A percentile compares a stretch with the other conserved stretches of the same genome.
These are phyloP conservation scores for Aristolochia californica DNA, from an alignment of 164 flowering plant species.

Conservation along the genomic window DNA sequence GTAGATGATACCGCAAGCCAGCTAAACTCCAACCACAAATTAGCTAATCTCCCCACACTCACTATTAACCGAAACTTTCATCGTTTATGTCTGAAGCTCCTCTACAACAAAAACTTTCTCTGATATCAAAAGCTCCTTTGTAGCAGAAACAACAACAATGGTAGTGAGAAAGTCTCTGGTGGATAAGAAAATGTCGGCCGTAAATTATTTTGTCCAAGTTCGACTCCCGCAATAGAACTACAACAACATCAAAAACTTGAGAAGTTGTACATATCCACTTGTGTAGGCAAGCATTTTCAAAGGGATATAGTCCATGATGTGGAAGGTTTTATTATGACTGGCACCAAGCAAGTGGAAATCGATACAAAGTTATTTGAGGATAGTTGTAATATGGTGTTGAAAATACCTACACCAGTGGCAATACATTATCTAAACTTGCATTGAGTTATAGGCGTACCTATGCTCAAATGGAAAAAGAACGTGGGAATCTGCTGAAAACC, in stretches of 20 bases:
- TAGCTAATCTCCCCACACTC: too few relatives aligned
- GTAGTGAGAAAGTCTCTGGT: too few relatives aligned
- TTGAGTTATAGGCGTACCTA: slow-evolving; percentile 54
- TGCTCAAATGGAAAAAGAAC: slow-evolving; percentile 84
- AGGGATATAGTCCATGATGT: slow-evolving; percentile 85
- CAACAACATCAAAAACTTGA: slow-evolving; percentile 78
- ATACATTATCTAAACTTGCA: slow-evolving; percentile 66
- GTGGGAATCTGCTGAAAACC: slow-evolving; percentile 64
- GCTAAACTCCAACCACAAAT: too few relatives aligned
- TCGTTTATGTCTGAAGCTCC: too few relatives aligned
- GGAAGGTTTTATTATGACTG: slow-evolving; percentile 78
- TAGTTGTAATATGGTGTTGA: slow-evolving; percentile 76
- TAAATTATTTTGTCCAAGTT: too few relatives aligned
- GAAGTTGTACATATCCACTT: slow-evolving; percentile 81
- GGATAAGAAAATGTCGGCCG: too few relatives aligned
- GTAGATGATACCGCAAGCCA: too few relatives aligned
- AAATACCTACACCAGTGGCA: slow-evolving; percentile 83
- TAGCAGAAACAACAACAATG: too few relatives aligned
- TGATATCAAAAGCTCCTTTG: too few relatives aligned
- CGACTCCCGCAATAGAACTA: too few relatives aligned
- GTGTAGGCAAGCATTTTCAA: slow-evolving; percentile 88
- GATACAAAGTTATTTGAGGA: slow-evolving; percentile 86
- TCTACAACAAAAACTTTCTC: too few relatives aligned
- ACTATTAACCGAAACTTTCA: too few relatives aligned
- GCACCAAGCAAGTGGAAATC: slow-evolving; percentile 87